Conservation (phyloP, 805 yeast genomes). For the Suhomyces tanzawaensis region DNA sequence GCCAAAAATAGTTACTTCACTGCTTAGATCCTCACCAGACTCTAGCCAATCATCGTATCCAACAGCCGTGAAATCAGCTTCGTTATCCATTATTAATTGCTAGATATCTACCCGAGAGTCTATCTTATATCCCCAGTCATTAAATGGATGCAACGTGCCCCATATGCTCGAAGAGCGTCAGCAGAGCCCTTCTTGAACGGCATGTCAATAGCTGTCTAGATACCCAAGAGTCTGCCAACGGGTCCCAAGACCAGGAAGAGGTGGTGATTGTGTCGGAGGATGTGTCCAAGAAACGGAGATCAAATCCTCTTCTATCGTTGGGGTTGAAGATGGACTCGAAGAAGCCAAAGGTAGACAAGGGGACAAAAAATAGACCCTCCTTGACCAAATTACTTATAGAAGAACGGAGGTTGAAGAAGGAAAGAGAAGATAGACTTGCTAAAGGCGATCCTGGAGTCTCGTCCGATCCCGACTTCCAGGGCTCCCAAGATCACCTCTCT, state of each 20-base stretch:
- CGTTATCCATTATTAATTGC: no score
- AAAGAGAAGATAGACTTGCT: no score
- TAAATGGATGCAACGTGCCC: slow-evolving; percentile 31
- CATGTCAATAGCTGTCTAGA: slow-evolving; percentile 44
- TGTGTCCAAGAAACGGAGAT: slow-evolving; percentile 8
- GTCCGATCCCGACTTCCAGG: background rate
- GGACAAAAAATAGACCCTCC: slow-evolving; percentile 26
- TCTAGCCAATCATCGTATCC: no score
- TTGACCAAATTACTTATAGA: slow-evolving; percentile 35
- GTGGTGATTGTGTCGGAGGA: slow-evolving; percentile 7
- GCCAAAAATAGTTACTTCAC: no score
- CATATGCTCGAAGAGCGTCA: slow-evolving; percentile 29
- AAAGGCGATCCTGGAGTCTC: background rate
- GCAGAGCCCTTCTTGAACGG: slow-evolving; percentile 27
- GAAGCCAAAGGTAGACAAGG: slow-evolving; percentile 15
- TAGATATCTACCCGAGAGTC: no score
- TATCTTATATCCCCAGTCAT: no score
- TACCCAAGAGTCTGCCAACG: slow-evolving; percentile 16
- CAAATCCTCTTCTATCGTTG: slow-evolving; percentile 31
- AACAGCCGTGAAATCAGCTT: no score
- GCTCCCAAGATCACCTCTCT: background rate
- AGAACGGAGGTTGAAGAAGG: slow-evolving; percentile 28
- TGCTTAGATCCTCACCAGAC: no score
- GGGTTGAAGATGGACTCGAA: slow-evolving; percentile 33
- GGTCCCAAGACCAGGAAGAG: slow-evolving; percentile 2